Percentiles rank a stretch among this genome's conserved stretches.
Evolutionary conservation across 129 eudicot species (phyloP).

Genomic region (Gnaphalium uliginosum): DNA sequence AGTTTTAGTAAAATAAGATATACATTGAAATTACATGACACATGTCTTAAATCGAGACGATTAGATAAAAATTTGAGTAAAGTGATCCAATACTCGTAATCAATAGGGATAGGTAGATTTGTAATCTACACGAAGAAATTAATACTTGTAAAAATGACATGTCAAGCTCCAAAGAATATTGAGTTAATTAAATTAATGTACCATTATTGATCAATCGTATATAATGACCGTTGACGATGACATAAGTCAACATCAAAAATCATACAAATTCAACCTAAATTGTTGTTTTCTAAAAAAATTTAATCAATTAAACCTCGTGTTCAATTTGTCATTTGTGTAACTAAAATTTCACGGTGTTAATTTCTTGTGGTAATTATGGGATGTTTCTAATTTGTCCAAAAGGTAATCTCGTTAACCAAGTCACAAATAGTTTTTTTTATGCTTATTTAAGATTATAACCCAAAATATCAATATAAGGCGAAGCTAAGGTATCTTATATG

Average conservation of each 20-base stretch:
- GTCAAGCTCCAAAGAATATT: background rate
- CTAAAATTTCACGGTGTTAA: background rate
- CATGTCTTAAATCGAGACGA: slow-evolving; percentile 5
- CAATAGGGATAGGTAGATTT: background rate
- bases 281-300: background rate
- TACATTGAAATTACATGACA: background rate
- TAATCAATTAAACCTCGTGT: background rate
- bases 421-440: background rate
- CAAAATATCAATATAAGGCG: too few relatives aligned
- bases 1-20: background rate
- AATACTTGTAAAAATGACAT: slow-evolving; percentile 6
- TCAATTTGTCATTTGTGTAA: background rate
- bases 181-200: background rate
- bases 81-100: background rate
- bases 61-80: background rate
- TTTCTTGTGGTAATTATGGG: background rate
- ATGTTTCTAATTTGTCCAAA: background rate
- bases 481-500: too few relatives aligned
- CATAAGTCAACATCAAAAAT: slow-evolving; percentile 3
- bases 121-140: background rate
- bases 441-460: too few relatives aligned
- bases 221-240: background rate
- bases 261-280: background rate
- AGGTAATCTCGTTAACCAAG: background rate
- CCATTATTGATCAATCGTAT: slow-evolving; percentile 2